These are phyloP conservation scores for Mycena polygramma DNA, from an alignment of 768 basidiomycete genomes.

Conservation along the genomic window DNA sequence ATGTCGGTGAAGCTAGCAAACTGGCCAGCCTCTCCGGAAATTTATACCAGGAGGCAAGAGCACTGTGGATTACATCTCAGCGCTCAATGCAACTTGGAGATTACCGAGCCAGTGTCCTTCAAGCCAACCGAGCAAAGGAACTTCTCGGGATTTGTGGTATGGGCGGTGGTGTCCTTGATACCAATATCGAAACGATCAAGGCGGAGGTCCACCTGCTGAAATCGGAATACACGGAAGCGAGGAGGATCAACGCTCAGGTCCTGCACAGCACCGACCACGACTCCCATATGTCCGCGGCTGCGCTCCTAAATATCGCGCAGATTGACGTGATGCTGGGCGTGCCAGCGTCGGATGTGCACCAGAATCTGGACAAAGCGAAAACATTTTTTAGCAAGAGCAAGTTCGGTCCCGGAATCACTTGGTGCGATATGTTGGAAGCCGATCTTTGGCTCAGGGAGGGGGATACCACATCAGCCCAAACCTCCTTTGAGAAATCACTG, in stretches of 20 bases:
- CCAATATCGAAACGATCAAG: neutral
- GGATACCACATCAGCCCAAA: neutral
- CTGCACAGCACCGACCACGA: neutral
- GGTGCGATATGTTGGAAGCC: neutral
- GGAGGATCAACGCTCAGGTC: neutral
- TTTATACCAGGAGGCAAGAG: neutral
- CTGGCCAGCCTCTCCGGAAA: neutral
- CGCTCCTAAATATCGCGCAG: neutral
- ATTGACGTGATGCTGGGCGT: neutral
- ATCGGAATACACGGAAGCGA: neutral
- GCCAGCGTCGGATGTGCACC: neutral
- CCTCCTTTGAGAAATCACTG: constrained; percentile 2
- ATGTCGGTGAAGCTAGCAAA: neutral
- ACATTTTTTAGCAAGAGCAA: neutral
- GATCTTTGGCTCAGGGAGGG: neutral
- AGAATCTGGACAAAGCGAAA: neutral
- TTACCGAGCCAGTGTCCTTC: neutral
- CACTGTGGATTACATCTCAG: neutral
- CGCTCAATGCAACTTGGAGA: neutral
- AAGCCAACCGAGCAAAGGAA: neutral
- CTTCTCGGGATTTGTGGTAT: neutral
- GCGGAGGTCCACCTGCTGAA: neutral
- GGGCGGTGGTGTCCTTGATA: neutral
- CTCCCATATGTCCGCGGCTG: neutral
- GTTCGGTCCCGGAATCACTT: neutral